Percentiles rank a stretch among this genome's conserved stretches.
Conservation (phyloP, 495 filamentous ascomycete genomes). For the Aspergillus ellipticus region DNA sequence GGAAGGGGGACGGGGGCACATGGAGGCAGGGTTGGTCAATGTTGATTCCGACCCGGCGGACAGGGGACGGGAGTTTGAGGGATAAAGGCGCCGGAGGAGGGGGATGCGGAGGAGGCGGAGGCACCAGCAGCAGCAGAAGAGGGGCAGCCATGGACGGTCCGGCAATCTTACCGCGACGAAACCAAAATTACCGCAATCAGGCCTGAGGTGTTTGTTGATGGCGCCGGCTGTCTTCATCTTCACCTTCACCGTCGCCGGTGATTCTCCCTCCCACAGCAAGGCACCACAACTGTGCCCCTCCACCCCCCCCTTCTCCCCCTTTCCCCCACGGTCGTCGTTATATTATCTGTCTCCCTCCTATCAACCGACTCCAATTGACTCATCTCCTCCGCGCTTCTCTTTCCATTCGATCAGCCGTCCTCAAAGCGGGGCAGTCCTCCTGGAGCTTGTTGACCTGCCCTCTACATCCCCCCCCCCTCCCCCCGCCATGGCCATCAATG, state of each 20-base stretch:
- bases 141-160: neutral
- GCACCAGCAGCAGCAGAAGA: neutral
- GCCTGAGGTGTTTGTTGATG: neutral
- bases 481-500: neutral
- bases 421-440: neutral
- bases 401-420: neutral
- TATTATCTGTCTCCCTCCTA: constrained; percentile 3
- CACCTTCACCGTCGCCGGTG: neutral
- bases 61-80: neutral
- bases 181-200: constrained; percentile 1
- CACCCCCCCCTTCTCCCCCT: neutral
- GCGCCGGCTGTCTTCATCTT: neutral
- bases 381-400: neutral
- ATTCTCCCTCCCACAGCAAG: neutral
- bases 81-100: neutral
- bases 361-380: constrained; percentile 1
- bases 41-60: neutral
- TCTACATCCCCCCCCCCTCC: neutral
- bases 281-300: neutral
- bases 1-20: neutral
- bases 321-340: neutral
- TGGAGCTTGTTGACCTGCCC: neutral
- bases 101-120: neutral
- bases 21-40: constrained; percentile 1
- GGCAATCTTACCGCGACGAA: neutral